phyloP scores from a whole-genome alignment of 768 basidiomycete genomes.

The Tricholoma saponaceum region DNA sequence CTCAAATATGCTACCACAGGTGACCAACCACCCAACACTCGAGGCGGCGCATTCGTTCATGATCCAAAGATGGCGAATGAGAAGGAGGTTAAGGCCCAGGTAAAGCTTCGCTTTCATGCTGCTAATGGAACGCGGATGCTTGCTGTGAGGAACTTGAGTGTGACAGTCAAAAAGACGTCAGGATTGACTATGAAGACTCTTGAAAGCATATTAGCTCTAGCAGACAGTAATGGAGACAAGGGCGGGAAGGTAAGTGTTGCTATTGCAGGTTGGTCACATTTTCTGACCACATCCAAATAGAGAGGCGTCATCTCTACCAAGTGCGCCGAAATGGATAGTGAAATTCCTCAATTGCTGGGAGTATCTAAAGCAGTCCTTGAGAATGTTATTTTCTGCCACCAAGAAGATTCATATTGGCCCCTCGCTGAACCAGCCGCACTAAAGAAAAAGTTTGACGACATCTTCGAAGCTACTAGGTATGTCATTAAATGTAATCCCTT shows the following conservation, averaged over 20 bases:
- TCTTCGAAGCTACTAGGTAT: conserved; percentile 96
- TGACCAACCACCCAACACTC: conserved; percentile 95
- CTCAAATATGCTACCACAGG: conserved; percentile 99
- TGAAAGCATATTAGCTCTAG: conserved; percentile 81
- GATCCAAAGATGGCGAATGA: conserved; percentile 99
- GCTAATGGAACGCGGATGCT: conserved; percentile 90
- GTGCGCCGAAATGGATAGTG: conserved; percentile 93
- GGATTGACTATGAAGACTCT: conserved; percentile 96
- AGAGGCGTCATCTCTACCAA: conserved; percentile 91
- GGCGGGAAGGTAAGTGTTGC: conserved; percentile 65
- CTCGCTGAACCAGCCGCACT: conserved; percentile 83
- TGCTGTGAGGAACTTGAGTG: conserved; percentile 85
- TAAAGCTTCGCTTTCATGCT: conserved; percentile 89
- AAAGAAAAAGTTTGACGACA: conserved; percentile 99
- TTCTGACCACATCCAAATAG: conserved; percentile 32
- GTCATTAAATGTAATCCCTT: conserved; percentile 9
- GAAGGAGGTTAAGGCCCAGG: conserved; percentile 98
- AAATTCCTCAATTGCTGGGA: conserved; percentile 90
- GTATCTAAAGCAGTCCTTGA: conserved; percentile 98
- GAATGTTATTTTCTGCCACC: conserved; percentile 99
- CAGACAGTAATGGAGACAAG: conserved; percentile 60
- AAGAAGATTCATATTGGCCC: conserved; percentile 99
- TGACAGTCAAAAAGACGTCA: conserved; percentile 85
- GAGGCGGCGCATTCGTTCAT: conserved; percentile 97
- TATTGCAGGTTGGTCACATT: neutral